Conservation (phyloP, 1,139 yeast genomes). For the Kurtzmaniella quercitrusa region DNA sequence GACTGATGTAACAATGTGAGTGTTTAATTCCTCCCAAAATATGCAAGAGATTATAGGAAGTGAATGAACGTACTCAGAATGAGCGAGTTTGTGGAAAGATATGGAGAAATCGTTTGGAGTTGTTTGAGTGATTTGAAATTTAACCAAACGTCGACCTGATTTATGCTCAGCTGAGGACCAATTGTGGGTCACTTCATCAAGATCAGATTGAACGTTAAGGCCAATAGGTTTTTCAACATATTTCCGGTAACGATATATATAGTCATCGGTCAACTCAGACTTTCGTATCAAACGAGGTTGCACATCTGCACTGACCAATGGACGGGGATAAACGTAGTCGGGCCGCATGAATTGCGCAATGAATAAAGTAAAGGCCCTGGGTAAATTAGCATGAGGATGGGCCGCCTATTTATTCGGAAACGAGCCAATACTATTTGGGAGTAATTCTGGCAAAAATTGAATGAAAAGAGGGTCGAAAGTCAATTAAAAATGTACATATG, state of each 20-base stretch:
- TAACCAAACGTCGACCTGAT: constrained; percentile 33
- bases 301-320: not conserved
- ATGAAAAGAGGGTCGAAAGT: no score
- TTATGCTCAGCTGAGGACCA: constrained; percentile 24
- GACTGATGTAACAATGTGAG: constrained; percentile 60
- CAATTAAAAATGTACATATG: not conserved
- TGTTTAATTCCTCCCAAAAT: constrained; percentile 50
- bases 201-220: constrained; percentile 14
- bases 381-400: no score
- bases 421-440: no score
- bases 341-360: not conserved
- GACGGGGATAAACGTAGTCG: not conserved
- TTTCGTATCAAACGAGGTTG: constrained; percentile 10
- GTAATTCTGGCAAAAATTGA: no score
- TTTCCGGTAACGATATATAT: constrained; percentile 14
- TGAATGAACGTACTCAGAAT: constrained; percentile 19
- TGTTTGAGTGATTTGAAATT: constrained; percentile 24
- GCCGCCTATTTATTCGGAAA: no score
- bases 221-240: constrained; percentile 18
- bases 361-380: no score
- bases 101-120: constrained; percentile 21
- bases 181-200: constrained; percentile 8
- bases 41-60: constrained; percentile 54
- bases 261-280: constrained; percentile 5
- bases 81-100: constrained; percentile 21